These are phyloP conservation scores for Monilinia laxa DNA, from an alignment of 2,329 filamentous ascomycete genomes.

Conservation along the genomic window DNA sequence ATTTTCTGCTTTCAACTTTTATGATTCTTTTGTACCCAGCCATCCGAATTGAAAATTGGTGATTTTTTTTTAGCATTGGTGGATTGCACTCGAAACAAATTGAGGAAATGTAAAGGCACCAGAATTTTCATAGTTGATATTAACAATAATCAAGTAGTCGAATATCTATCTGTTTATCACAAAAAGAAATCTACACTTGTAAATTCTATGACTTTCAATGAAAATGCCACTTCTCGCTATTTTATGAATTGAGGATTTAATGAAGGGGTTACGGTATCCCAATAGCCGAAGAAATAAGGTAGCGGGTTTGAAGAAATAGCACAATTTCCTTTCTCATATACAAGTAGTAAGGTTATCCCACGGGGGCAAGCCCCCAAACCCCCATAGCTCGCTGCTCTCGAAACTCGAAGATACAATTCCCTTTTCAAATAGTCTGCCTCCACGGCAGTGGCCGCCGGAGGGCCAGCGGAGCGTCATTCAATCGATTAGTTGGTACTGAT, in stretches of 20 bases:
- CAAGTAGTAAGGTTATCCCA: background rate
- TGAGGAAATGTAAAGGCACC: background rate
- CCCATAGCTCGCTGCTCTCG: background rate
- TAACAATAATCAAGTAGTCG: background rate
- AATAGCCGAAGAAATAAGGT: background rate
- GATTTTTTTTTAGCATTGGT: background rate
- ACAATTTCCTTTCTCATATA: background rate
- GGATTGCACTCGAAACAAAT: background rate
- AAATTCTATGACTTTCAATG: background rate
- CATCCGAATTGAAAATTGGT: background rate
- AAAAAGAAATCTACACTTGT: background rate
- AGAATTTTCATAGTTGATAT: background rate
- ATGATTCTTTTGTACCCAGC: background rate
- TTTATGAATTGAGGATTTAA: background rate
- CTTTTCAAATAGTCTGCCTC: background rate
- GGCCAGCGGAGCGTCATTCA: background rate
- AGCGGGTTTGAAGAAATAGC: background rate
- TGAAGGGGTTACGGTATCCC: background rate
- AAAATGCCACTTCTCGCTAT: background rate
- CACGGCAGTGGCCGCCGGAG: background rate
- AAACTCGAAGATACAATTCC: background rate
- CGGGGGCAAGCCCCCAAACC: background rate
- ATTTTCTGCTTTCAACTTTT: slow-evolving; percentile 1
- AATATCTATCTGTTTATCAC: background rate
- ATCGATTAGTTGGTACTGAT: background rate